A percentile compares a stretch with the other conserved stretches of the same genome.
Conservation (phyloP, 306 rosid species). For the Acacia melanoxylon region DNA sequence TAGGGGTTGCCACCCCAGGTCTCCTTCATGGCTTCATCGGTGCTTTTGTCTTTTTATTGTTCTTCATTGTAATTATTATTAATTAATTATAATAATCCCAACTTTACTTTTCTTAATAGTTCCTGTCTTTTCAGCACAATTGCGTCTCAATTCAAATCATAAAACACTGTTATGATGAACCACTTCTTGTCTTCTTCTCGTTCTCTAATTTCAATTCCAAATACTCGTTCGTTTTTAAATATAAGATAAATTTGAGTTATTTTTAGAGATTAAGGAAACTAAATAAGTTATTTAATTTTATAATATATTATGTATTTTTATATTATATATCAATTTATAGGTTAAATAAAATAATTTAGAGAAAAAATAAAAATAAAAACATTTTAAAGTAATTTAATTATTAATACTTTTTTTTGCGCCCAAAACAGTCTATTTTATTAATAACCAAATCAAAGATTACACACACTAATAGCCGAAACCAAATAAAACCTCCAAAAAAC, state of each 20-base stretch:
- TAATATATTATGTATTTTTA: no score
- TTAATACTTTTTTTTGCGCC: no score
- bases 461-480: no score
- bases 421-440: no score
- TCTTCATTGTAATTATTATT: neutral
- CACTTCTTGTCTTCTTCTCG: neutral
- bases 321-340: no score
- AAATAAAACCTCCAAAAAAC: no score
- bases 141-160: conserved; percentile 24
- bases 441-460: no score
- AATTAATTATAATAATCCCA: neutral
- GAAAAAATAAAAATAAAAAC: no score
- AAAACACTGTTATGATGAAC: neutral
- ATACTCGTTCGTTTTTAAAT: neutral
- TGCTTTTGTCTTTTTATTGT: neutral
- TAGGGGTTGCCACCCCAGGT: conserved; percentile 30
- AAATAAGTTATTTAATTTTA: no score
- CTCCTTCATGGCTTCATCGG: neutral
- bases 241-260: fast-evolving
- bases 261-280: no score
- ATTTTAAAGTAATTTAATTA: no score
- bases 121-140: conserved; percentile 33
- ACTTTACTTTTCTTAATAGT: conserved; percentile 21
- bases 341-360: no score
- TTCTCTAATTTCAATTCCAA: neutral